Conservation (phyloP, 2,329 filamentous ascomycete genomes). For the Claviceps sp. region DNA sequence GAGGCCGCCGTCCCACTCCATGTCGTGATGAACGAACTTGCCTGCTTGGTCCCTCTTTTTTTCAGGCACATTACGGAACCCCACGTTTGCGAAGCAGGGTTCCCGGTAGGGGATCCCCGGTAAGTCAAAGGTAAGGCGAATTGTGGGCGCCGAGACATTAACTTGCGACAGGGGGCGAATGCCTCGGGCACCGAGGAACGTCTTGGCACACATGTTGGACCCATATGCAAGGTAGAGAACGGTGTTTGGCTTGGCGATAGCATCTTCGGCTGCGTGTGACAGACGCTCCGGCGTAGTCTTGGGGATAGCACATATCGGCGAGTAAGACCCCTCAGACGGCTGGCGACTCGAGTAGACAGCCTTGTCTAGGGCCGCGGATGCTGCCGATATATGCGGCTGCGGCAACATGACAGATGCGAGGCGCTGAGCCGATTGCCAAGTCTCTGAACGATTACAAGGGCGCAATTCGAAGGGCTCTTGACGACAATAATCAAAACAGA, state of each 20-base stretch:
- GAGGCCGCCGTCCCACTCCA: slow-evolving; percentile 62
- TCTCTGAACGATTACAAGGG: no score
- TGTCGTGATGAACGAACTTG: slow-evolving; percentile 6
- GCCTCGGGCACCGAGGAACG: slow-evolving; percentile 63
- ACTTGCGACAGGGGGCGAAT: slow-evolving; percentile 71
- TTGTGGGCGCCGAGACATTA: slow-evolving; percentile 67
- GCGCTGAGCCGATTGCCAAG: no score
- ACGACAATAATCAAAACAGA: no score
- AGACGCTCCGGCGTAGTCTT: slow-evolving; percentile 17
- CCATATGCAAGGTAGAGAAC: slow-evolving; percentile 81
- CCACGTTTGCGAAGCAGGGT: slow-evolving; percentile 83
- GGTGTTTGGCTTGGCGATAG: slow-evolving; percentile 25
- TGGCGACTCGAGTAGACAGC: slow-evolving; percentile 10
- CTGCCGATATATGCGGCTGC: slow-evolving; percentile 1
- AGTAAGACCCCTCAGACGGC: slow-evolving; percentile 13
- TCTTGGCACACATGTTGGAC: slow-evolving; percentile 71
- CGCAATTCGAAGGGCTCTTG: no score
- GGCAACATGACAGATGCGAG: neutral
- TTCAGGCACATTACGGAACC: slow-evolving; percentile 40
- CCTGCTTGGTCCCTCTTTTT: slow-evolving; percentile 17
- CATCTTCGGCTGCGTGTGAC: slow-evolving; percentile 15
- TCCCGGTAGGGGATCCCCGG: slow-evolving; percentile 76
- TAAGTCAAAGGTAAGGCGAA: slow-evolving; percentile 73
- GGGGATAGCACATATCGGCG: slow-evolving; percentile 19
- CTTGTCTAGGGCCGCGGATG: slow-evolving; percentile 14